phyloP scores from a whole-genome alignment of 2,329 filamentous ascomycete species.

The Waltergamsia citrina region DNA sequence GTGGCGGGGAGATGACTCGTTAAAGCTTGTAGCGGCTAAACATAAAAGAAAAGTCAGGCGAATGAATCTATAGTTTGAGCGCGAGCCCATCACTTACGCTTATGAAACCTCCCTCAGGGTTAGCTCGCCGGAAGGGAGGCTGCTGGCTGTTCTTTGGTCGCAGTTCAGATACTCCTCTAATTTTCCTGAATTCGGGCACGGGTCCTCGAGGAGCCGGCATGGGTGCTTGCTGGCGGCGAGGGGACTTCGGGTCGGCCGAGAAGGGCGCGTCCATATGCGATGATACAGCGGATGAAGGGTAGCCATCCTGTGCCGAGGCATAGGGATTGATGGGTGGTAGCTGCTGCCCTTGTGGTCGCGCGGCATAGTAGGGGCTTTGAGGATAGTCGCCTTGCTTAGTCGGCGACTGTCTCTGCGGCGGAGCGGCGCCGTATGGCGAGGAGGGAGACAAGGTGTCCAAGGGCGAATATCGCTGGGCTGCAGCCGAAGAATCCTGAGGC shows the following conservation, averaged over 20 bases:
- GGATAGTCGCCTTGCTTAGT: conserved; percentile 56
- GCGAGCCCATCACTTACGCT: conserved; percentile 66
- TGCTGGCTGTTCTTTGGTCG: conserved; percentile 77
- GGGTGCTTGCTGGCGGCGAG: conserved; percentile 41
- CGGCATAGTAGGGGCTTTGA: conserved; percentile 48
- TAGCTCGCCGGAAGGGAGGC: conserved; percentile 83
- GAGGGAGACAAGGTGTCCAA: conserved; percentile 84
- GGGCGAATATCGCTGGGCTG: conserved; percentile 87
- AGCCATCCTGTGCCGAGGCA: conserved; percentile 58
- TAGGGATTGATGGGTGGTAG: conserved; percentile 67
- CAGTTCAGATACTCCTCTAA: conserved; percentile 64
- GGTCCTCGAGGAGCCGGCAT: conserved; percentile 48
- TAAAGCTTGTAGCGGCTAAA: conserved; percentile 83
- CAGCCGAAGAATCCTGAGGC: conserved; percentile 60
- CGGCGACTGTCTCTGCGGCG: conserved; percentile 65
- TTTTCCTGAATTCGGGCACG: conserved; percentile 80
- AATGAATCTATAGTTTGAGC: neutral
- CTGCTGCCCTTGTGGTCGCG: conserved; percentile 42
- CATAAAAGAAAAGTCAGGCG: conserved; percentile 9
- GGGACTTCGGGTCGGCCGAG: conserved; percentile 46
- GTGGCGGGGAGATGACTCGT: conserved; percentile 89
- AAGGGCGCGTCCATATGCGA: conserved; percentile 58
- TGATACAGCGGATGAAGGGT: conserved; percentile 58
- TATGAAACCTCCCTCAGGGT: conserved; percentile 95
- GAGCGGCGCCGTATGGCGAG: conserved; percentile 56